Evolutionary conservation across 495 filamentous ascomycete species (phyloP).

Genomic region (Neurospora sp.): DNA sequence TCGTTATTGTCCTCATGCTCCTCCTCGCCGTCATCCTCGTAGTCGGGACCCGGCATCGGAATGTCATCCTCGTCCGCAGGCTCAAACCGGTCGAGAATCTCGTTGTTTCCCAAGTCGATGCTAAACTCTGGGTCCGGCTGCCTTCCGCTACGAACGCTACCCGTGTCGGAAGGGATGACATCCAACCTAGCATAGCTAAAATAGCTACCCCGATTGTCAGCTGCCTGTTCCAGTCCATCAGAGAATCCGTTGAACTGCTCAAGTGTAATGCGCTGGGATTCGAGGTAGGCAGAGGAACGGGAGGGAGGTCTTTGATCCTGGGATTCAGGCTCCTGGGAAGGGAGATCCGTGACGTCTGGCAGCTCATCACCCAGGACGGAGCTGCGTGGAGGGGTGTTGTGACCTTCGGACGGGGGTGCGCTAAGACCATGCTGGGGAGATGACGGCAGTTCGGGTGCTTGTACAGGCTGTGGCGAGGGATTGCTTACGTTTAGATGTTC

Average conservation of each 20-base stretch:
- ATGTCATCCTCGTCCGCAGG: slow-evolving; percentile 9
- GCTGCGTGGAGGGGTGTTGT: background rate
- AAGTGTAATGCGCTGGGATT: slow-evolving; percentile 18
- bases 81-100: slow-evolving; percentile 12
- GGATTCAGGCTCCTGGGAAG: background rate
- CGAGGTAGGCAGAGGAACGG: background rate
- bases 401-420: slow-evolving; percentile 1
- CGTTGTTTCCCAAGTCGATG: slow-evolving; percentile 14
- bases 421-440: background rate
- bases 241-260: slow-evolving; percentile 20
- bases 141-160: slow-evolving; percentile 28
- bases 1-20: background rate
- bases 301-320: background rate
- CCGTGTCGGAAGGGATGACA: slow-evolving; percentile 18
- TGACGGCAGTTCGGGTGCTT: slow-evolving; percentile 9
- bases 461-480: slow-evolving; percentile 19
- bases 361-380: background rate
- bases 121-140: slow-evolving; percentile 27
- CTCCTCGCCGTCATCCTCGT: background rate
- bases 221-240: slow-evolving; percentile 7
- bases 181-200: slow-evolving; percentile 10
- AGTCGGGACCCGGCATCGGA: background rate
- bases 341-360: background rate
- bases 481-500: slow-evolving; percentile 12
- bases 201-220: background rate